Base-by-base conservation (phyloP, 2,329 filamentous ascomycete genomes). In the Paramyrothecium sp. region DNA sequence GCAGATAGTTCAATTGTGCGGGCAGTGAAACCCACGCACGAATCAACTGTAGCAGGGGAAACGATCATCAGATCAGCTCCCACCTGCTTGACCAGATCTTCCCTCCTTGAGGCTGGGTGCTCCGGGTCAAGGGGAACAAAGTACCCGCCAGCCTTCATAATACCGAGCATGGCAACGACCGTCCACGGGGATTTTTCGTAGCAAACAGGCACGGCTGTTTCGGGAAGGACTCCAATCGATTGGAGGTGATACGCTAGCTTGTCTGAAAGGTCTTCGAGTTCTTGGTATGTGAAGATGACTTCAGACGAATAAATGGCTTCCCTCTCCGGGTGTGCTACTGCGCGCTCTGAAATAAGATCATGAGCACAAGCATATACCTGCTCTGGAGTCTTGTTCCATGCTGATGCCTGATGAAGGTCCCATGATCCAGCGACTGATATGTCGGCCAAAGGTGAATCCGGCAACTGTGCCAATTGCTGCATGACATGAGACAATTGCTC, bases 211-310 rank as follows among this genome's bases (percentile, higher is more conserved):
- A 75, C 63, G 3, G 70, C 55, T 0, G 26, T 59, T 47, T 67
- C 71, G 0, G 63, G 61, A 13, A 4, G 17, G 17, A 49, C 20
- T 16, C 30, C 51, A 19, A 41, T 19, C 4, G n/a, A 30, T 4
- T 53, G 56, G 0, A 69, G 67, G 1, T 73, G 65, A 7, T 64
- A 64, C 2, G 75, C 74, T 8, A 81, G 67, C 3, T 68, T 60
- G 19, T 70, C 71, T 0, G 79, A 78, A 8, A 34, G n/a, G n/a
- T 2, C 17, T 19, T 53, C 33, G 7, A 53, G 51, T 19, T 53
- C 17, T 13, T 10, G 5, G 20, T 53, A 53, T 8, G 51, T 38
- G 17, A 53, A 33, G 11, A 12, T 34, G 7, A 5, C 49, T 12
- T 51, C 23, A 22, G 22, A 51, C 7, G 49, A 22, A 16, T 33